Percentiles rank a stretch among this genome's conserved stretches.
Conservation (phyloP, 331 rosid genomes). For the Rosa hybrid region DNA sequence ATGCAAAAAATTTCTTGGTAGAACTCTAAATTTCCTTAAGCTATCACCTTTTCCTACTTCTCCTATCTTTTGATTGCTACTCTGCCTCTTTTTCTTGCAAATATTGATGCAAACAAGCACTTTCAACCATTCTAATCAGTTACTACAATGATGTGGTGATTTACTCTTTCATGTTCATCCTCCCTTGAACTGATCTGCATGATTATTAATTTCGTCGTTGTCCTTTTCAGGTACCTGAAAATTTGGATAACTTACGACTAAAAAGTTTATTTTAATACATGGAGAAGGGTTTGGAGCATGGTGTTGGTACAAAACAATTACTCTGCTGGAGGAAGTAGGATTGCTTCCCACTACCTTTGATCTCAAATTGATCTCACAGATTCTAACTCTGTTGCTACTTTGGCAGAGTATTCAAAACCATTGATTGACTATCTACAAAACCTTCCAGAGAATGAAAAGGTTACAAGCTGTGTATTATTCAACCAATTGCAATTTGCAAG, state of each 20-base stretch:
- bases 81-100: neutral
- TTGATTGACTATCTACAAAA: conserved; percentile 68
- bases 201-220: neutral
- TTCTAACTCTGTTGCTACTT: conserved; percentile 53
- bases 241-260: conserved; percentile 63
- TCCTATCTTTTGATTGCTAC: neutral
- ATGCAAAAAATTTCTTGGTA: neutral
- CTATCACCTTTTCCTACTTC: neutral
- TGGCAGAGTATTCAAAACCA: conserved; percentile 87
- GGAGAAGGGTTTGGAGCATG: conserved; percentile 99
- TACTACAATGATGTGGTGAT: neutral
- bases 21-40: neutral
- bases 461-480: conserved; percentile 28
- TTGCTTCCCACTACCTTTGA: conserved; percentile 74
- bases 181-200: neutral
- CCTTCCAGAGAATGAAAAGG: conserved; percentile 91
- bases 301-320: conserved; percentile 98
- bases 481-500: conserved; percentile 18
- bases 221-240: conserved; percentile 47
- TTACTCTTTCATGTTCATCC: conserved; percentile 1
- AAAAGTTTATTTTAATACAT: conserved; percentile 73
- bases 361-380: conserved; percentile 88
- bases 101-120: neutral
- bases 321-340: conserved; percentile 82
- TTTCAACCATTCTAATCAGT: neutral